phyloP scores from a whole-genome alignment of 345 rosid species.

The Eucalyptus curtisii region DNA sequence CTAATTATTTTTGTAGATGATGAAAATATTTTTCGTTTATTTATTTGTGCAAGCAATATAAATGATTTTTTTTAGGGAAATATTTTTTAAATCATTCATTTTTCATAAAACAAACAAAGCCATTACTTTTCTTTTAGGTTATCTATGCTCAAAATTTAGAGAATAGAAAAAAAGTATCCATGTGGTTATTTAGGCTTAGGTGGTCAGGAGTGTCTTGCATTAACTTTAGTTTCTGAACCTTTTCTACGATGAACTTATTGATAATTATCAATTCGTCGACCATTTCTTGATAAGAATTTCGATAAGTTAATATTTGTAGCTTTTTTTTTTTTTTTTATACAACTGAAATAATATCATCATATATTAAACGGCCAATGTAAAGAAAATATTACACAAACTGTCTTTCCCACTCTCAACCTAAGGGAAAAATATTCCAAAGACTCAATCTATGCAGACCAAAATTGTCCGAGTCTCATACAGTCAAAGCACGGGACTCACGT shows the following conservation, averaged over 20 bases:
- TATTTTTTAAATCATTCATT: neutral
- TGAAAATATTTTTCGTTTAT: too few species aligned
- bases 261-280: neutral
- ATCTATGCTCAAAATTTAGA: neutral
- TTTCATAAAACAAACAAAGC: neutral
- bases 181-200: neutral
- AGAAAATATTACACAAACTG: neutral
- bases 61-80: accelerated
- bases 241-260: neutral
- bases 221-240: neutral
- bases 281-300: neutral
- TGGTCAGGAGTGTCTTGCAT: neutral
- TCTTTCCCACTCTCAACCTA: neutral
- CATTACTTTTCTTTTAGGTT: accelerated
- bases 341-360: neutral
- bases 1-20: too few species aligned
- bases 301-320: neutral
- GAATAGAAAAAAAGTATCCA: neutral
- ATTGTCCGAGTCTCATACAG: neutral
- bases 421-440: neutral
- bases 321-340: neutral
- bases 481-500: neutral
- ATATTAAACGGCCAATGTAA: neutral
- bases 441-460: neutral
- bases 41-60: accelerated